Conservation (phyloP, 257 asterid genomes). For the Phtheirospermum japonicum region DNA sequence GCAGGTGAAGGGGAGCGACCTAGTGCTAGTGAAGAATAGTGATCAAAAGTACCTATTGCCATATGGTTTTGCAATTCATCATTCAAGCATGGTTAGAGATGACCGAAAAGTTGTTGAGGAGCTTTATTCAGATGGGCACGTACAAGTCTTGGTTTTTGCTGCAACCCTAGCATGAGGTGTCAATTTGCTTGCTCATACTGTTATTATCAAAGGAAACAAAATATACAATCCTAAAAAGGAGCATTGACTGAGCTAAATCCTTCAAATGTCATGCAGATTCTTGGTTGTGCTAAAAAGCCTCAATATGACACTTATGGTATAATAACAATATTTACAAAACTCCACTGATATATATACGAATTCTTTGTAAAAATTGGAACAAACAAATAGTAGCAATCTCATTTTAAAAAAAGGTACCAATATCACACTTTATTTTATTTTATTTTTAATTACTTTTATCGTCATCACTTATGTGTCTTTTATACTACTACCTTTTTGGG, state of each 20-base stretch:
- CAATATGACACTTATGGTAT: slow-evolving; percentile 55
- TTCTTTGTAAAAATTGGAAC: too few species aligned
- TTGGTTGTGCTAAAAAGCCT: slow-evolving; percentile 72
- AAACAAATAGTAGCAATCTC: too few species aligned
- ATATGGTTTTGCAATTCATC: slow-evolving; percentile 62
- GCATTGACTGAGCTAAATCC: slow-evolving; percentile 67
- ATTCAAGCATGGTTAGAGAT: slow-evolving; percentile 64
- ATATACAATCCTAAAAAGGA: slow-evolving; percentile 67
- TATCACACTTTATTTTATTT: too few species aligned
- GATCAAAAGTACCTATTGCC: slow-evolving; percentile 55
- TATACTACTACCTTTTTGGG: background rate
- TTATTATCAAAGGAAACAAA: slow-evolving; percentile 60
- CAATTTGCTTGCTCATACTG: slow-evolving; percentile 63
- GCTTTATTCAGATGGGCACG: slow-evolving; percentile 60
- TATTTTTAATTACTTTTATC: too few species aligned
- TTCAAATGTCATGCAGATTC: slow-evolving; percentile 68
- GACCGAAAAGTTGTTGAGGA: slow-evolving; percentile 63
- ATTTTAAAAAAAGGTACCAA: too few species aligned
- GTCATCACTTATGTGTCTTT: slow-evolving; percentile 21
- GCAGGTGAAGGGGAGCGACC: slow-evolving; percentile 53
- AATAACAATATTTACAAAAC: too few species aligned
- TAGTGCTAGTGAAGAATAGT: slow-evolving; percentile 51
- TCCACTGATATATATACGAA: too few species aligned
- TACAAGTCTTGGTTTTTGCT: slow-evolving; percentile 57
- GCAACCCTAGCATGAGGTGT: slow-evolving; percentile 72